Percentiles rank a stretch among this genome's conserved stretches.
These are phyloP conservation scores for Rosa lucieae DNA, from an alignment of 306 rosid genomes.

Conservation along the genomic window DNA sequence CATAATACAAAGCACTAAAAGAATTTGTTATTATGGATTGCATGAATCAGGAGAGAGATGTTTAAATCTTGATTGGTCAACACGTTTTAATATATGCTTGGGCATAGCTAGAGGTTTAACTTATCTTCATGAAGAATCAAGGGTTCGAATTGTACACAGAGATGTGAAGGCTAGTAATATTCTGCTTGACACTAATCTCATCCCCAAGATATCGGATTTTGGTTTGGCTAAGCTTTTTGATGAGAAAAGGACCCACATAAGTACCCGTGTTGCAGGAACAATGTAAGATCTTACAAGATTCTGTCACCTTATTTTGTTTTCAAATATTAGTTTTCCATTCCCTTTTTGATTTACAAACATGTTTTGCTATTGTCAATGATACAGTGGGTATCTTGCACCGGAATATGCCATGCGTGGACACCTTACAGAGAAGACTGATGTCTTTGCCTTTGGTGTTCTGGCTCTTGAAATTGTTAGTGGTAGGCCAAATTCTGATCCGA, in stretches of 20 bases:
- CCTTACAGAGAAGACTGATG: slow-evolving; percentile 81
- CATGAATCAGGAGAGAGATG: slow-evolving; percentile 38
- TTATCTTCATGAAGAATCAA: slow-evolving; percentile 76
- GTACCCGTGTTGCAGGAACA: slow-evolving; percentile 77
- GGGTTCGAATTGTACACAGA: slow-evolving; percentile 68
- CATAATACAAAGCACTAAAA: not conserved
- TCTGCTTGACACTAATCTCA: slow-evolving; percentile 58
- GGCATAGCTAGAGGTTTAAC: slow-evolving; percentile 82
- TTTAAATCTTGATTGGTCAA: slow-evolving; percentile 57
- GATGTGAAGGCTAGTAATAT: slow-evolving; percentile 86
- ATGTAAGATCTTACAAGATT: slow-evolving; percentile 46
- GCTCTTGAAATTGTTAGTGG: slow-evolving; percentile 78
- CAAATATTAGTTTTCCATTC: not conserved
- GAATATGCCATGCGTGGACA: slow-evolving; percentile 87
- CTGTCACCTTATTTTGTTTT: not conserved
- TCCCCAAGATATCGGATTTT: slow-evolving; percentile 80
- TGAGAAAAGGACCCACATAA: slow-evolving; percentile 75
- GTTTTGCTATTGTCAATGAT: slow-evolving; percentile 13
- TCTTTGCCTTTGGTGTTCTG: slow-evolving; percentile 86
- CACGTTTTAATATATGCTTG: slow-evolving; percentile 63
- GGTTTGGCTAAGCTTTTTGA: slow-evolving; percentile 79
- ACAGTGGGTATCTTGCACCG: slow-evolving; percentile 84
- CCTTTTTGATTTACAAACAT: slow-evolving; percentile 1
- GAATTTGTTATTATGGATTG: not conserved
- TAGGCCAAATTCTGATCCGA: slow-evolving; percentile 59